phyloP scores from a whole-genome alignment of 805 yeast genomes.

The Komagataella kurtzmanii region DNA sequence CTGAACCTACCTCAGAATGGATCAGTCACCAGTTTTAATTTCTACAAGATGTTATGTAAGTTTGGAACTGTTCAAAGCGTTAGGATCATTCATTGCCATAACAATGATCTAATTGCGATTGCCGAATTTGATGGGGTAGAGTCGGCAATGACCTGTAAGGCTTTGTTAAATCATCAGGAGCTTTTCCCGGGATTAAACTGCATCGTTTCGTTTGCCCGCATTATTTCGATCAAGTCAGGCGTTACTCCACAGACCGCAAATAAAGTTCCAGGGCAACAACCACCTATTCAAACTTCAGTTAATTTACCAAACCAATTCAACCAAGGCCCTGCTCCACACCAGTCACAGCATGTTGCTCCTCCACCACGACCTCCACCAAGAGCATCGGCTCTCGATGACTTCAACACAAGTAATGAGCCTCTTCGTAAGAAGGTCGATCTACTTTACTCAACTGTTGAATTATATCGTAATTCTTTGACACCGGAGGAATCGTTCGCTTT shows the following conservation, averaged over 20 bases:
- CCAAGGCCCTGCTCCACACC: background rate
- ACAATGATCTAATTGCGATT: slow-evolving; percentile 30
- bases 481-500: slow-evolving; percentile 31
- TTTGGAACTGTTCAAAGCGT: slow-evolving; percentile 54
- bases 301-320: background rate
- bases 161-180: slow-evolving; percentile 70
- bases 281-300: background rate
- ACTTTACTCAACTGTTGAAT: background rate
- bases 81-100: slow-evolving; percentile 34
- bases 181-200: slow-evolving; percentile 67
- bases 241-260: slow-evolving; percentile 28
- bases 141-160: slow-evolving; percentile 67
- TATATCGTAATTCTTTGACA: slow-evolving; percentile 15
- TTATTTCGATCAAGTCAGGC: slow-evolving; percentile 12
- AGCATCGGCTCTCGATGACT: background rate
- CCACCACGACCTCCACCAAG: background rate
- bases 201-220: slow-evolving; percentile 74
- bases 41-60: slow-evolving; percentile 34
- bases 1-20: slow-evolving; percentile 57
- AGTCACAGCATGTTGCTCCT: background rate
- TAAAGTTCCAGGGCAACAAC: background rate
- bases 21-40: slow-evolving; percentile 37
- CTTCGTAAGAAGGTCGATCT: background rate
- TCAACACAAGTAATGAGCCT: background rate
- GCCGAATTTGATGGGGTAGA: slow-evolving; percentile 66